Evolutionary conservation across 257 asterid genomes (phyloP).

Genomic region (Nicotiana knightiana): DNA sequence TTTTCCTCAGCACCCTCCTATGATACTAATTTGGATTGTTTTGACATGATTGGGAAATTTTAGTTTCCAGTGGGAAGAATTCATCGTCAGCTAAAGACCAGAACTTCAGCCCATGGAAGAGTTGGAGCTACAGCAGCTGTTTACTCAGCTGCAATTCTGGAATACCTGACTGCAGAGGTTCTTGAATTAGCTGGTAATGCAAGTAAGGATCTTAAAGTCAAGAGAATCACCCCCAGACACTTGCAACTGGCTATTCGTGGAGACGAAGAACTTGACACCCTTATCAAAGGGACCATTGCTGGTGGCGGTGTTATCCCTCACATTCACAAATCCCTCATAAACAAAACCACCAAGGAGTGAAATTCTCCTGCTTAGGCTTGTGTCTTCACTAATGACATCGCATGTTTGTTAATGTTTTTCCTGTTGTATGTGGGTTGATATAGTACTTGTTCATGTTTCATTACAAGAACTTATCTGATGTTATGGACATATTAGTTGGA

Average conservation of each 20-base stretch:
- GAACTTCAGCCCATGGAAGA: slow-evolving; percentile 85
- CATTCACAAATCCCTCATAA: slow-evolving; percentile 97
- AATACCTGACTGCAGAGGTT: slow-evolving; percentile 87
- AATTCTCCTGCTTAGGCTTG: not conserved
- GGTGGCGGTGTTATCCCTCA: slow-evolving; percentile 99
- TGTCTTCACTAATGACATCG: not conserved
- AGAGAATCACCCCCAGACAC: slow-evolving; percentile 94
- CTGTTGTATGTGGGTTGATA: not conserved
- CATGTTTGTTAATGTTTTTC: not conserved
- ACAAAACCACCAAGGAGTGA: slow-evolving; percentile 95
- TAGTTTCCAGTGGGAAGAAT: slow-evolving; percentile 96
- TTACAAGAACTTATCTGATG: not conserved
- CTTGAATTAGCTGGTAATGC: slow-evolving; percentile 98
- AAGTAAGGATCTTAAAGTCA: slow-evolving; percentile 90
- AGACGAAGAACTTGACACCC: slow-evolving; percentile 95
- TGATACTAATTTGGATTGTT: not conserved
- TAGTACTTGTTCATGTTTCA: not conserved
- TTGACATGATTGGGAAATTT: slow-evolving; percentile 6
- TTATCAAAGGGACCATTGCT: slow-evolving; percentile 93
- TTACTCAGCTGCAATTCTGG: slow-evolving; percentile 92
- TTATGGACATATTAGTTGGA: not conserved
- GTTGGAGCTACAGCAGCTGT: slow-evolving; percentile 99
- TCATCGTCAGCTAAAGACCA: slow-evolving; percentile 84
- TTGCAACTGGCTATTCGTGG: slow-evolving; percentile 97
- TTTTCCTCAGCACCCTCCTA: not conserved